phyloP scores from a whole-genome alignment of 192 early-diverging fungal species.

The Dissophora globulifera region DNA sequence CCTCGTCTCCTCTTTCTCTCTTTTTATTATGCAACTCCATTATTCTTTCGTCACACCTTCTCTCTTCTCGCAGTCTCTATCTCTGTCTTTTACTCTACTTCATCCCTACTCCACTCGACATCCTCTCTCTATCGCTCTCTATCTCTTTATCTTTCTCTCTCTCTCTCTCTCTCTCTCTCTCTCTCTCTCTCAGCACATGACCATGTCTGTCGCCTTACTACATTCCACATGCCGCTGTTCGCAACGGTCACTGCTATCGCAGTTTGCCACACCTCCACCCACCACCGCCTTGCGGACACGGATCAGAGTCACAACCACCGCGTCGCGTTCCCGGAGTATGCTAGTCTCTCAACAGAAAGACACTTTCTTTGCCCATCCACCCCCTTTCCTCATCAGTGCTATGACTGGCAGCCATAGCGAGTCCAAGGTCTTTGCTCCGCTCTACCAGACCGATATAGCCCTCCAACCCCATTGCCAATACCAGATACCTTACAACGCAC shows the following conservation, averaged over 20 bases:
- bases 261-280: conserved; percentile 30
- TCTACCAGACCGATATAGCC: conserved; percentile 22
- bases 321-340: conserved; percentile 3
- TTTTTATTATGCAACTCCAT: too few relatives aligned
- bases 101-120: too few relatives aligned
- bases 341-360: neutral
- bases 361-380: neutral
- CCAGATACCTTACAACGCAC: conserved; percentile 18
- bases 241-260: conserved; percentile 45
- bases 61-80: too few relatives aligned
- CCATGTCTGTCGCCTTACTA: conserved; percentile 33
- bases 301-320: conserved; percentile 16
- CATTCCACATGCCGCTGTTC: conserved; percentile 31
- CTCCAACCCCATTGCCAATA: conserved; percentile 17
- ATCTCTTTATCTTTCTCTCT: too few relatives aligned
- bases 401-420: conserved; percentile 5
- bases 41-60: too few relatives aligned
- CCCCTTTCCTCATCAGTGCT: conserved; percentile 7
- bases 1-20: too few relatives aligned
- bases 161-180: neutral
- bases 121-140: neutral
- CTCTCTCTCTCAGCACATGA: neutral
- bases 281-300: neutral
- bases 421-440: conserved; percentile 33
- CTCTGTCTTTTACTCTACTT: too few relatives aligned